phyloP scores from a whole-genome alignment of 2,329 filamentous ascomycete genomes.

The Aspergillus ruber region DNA sequence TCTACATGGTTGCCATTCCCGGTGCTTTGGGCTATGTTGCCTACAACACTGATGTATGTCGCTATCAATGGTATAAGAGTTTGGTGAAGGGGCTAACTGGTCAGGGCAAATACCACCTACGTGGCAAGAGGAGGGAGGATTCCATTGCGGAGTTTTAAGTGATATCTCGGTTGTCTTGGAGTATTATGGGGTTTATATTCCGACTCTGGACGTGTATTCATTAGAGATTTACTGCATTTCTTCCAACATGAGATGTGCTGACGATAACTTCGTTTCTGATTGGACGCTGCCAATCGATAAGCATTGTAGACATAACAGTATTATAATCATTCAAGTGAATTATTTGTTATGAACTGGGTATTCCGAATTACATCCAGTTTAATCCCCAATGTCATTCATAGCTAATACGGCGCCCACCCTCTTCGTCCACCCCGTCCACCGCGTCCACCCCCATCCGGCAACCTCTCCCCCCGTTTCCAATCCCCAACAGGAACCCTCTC shows the following conservation, averaged over 20 bases:
- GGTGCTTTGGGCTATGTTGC: slow-evolving; percentile 62
- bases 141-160: slow-evolving; percentile 68
- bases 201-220: slow-evolving; percentile 21
- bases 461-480: slow-evolving; percentile 44
- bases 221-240: slow-evolving; percentile 28
- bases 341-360: neutral
- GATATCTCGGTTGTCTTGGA: slow-evolving; percentile 14
- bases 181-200: slow-evolving; percentile 4
- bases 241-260: slow-evolving; percentile 3
- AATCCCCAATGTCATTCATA: neutral
- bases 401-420: slow-evolving; percentile 35
- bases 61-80: slow-evolving; percentile 37
- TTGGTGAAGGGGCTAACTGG: slow-evolving; percentile 9
- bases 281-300: neutral
- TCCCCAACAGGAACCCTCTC: slow-evolving; percentile 40
- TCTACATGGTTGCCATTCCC: slow-evolving; percentile 70
- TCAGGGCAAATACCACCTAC: slow-evolving; percentile 78
- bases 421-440: slow-evolving; percentile 26
- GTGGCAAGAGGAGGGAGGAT: slow-evolving; percentile 84
- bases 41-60: slow-evolving; percentile 70
- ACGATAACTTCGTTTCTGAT: neutral
- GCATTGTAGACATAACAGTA: neutral
- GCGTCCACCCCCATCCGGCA: slow-evolving; percentile 32
- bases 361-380: neutral
- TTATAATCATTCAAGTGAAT: neutral